Evolutionary conservation across 805 yeast species (phyloP).

Genomic region (Yueomyces sinensis): DNA sequence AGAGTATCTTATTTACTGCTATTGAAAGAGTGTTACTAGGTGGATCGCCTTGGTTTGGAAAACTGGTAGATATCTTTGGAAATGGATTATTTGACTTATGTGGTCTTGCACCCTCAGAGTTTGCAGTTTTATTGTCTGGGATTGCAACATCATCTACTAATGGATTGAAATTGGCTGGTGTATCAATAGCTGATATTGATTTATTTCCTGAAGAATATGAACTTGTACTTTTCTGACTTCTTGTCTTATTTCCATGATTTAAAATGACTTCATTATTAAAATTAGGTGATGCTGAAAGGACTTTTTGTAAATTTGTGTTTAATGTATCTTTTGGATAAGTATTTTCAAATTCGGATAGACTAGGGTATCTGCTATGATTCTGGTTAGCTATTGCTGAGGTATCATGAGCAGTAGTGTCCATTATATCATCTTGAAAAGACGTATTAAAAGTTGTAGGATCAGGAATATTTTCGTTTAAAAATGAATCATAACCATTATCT

Average conservation of each 20-base stretch:
- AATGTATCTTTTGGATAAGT: not conserved
- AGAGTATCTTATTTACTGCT: too few species aligned
- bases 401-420: not conserved
- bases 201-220: slow-evolving; percentile 11
- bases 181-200: slow-evolving; percentile 3
- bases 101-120: slow-evolving; percentile 9
- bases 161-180: not conserved
- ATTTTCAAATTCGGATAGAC: not conserved
- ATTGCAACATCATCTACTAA: slow-evolving; percentile 1
- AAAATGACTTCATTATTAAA: not conserved
- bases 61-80: slow-evolving; percentile 14
- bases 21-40: too few species aligned
- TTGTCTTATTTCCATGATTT: not conserved
- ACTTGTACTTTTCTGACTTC: slow-evolving; percentile 13
- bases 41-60: not conserved
- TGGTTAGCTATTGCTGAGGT: not conserved
- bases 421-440: slow-evolving; percentile 6
- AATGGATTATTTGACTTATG: slow-evolving; percentile 26
- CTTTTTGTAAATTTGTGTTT: not conserved
- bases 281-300: not conserved
- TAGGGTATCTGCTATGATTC: not conserved
- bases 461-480: not conserved
- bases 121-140: slow-evolving; percentile 1
- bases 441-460: slow-evolving; percentile 4
- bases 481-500: not conserved